Evolutionary conservation across 2,329 filamentous ascomycete species (phyloP).

Genomic region (Penicillium aurantiogriseum): DNA sequence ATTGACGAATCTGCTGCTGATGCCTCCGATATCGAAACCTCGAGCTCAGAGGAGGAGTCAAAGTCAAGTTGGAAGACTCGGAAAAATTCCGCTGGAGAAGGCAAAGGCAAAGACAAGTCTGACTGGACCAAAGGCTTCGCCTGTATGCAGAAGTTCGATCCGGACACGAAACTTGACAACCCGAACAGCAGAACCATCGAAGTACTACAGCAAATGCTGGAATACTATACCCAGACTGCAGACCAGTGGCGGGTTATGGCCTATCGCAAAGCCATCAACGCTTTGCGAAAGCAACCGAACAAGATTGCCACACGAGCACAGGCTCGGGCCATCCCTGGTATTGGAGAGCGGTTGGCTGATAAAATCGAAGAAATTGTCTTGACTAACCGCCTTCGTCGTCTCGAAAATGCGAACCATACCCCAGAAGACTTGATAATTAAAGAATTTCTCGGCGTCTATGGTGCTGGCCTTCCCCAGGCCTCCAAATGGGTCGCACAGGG

Average conservation of each 20-base stretch:
- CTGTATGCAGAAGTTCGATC: slow-evolving; percentile 60
- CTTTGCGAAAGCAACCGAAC: slow-evolving; percentile 62
- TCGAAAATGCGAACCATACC: slow-evolving; percentile 69
- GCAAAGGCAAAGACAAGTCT: slow-evolving; percentile 9
- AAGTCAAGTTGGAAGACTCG: slow-evolving; percentile 1
- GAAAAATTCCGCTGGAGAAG: not conserved
- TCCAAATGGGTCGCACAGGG: slow-evolving; percentile 75
- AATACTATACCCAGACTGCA: slow-evolving; percentile 70
- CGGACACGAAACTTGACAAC: slow-evolving; percentile 49
- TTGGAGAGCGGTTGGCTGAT: slow-evolving; percentile 70
- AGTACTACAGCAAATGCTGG: slow-evolving; percentile 73
- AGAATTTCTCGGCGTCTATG: slow-evolving; percentile 75
- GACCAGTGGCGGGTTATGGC: slow-evolving; percentile 74
- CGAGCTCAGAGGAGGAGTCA: slow-evolving; percentile 11
- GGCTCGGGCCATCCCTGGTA: slow-evolving; percentile 64
- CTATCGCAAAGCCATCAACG: slow-evolving; percentile 75
- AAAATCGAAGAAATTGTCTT: slow-evolving; percentile 88
- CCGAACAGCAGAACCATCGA: slow-evolving; percentile 76
- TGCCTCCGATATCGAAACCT: slow-evolving; percentile 14
- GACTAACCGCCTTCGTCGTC: slow-evolving; percentile 67
- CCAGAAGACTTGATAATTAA: slow-evolving; percentile 64
- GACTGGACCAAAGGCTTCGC: slow-evolving; percentile 49
- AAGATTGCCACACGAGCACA: slow-evolving; percentile 69
- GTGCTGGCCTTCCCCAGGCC: slow-evolving; percentile 69
- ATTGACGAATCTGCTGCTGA: slow-evolving; percentile 24